Evolutionary conservation across 805 yeast species (phyloP).

Genomic region (Cyberlindnera subsufficiens): DNA sequence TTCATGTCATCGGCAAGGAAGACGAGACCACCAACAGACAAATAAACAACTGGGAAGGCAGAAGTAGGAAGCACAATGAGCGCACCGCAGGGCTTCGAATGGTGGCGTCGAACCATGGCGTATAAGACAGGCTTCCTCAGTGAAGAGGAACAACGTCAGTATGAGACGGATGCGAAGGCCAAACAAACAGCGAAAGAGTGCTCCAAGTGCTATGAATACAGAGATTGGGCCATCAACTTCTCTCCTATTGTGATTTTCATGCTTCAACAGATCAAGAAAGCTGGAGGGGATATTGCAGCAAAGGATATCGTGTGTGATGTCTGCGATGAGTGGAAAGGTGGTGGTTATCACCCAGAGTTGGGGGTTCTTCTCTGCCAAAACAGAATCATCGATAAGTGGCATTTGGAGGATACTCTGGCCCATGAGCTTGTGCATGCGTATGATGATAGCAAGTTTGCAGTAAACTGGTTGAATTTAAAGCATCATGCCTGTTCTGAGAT

Average conservation of each 20-base stretch:
- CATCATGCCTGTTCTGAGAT: constrained; percentile 98
- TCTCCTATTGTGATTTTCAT: constrained; percentile 86
- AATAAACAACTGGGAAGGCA: background rate
- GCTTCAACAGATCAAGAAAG: constrained; percentile 72
- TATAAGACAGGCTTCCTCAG: constrained; percentile 68
- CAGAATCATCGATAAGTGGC: constrained; percentile 59
- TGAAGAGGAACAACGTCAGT: constrained; percentile 44
- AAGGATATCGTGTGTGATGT: constrained; percentile 67
- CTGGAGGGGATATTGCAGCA: constrained; percentile 42
- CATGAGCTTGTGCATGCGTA: constrained; percentile 94
- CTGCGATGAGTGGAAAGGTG: constrained; percentile 80
- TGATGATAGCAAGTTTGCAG: constrained; percentile 82
- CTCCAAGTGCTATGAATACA: constrained; percentile 60
- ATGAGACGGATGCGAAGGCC: constrained; percentile 47
- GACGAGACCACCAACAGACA: no score
- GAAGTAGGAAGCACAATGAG: background rate
- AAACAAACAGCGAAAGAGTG: constrained; percentile 51
- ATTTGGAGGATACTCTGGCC: constrained; percentile 83
- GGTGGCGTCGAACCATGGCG: constrained; percentile 74
- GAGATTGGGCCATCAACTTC: constrained; percentile 73
- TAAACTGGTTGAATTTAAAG: constrained; percentile 75
- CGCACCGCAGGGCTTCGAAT: constrained; percentile 47
- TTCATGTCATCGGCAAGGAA: no score
- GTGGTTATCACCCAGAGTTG: constrained; percentile 88
- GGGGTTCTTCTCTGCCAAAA: constrained; percentile 89